phyloP scores from a whole-genome alignment of 192 early-diverging fungal species.

The Borealophlyctis nickersoniae region DNA sequence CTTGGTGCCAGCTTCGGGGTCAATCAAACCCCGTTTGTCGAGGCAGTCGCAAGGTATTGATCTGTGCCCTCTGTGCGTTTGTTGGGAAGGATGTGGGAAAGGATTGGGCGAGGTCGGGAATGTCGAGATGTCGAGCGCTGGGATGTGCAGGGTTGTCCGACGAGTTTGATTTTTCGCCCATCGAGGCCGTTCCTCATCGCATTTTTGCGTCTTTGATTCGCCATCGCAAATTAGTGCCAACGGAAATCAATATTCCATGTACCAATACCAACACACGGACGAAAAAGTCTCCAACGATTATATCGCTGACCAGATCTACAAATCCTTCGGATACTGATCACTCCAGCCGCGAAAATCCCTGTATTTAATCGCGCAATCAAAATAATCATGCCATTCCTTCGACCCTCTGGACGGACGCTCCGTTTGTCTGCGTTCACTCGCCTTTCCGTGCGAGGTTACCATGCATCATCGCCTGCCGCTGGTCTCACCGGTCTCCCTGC shows the following conservation, averaged over 20 bases:
- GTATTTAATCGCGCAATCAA: background rate
- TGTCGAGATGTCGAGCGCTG: too few relatives aligned
- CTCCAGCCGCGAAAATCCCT: background rate
- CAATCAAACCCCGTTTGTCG: too few relatives aligned
- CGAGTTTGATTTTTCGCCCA: too few relatives aligned
- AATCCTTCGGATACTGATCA: conserved; percentile 3
- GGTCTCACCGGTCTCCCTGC: conserved; percentile 12
- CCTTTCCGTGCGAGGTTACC: background rate
- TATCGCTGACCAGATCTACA: conserved; percentile 19
- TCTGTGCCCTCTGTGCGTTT: too few relatives aligned
- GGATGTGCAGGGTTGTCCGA: too few relatives aligned
- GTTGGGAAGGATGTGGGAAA: too few relatives aligned
- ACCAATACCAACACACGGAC: conserved; percentile 12
- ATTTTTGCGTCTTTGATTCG: background rate
- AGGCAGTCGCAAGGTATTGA: too few relatives aligned
- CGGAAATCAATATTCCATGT: background rate
- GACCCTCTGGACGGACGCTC: background rate
- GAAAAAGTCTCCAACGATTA: conserved; percentile 18
- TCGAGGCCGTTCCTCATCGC: too few relatives aligned
- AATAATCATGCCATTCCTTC: background rate
- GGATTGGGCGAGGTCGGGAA: too few relatives aligned
- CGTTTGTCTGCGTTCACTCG: background rate
- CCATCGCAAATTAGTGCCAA: background rate
- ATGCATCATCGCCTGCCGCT: background rate
- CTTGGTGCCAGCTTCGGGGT: too few relatives aligned